Base-by-base conservation (phyloP, 257 asterid genomes). In the Solanum lignicaule region DNA sequence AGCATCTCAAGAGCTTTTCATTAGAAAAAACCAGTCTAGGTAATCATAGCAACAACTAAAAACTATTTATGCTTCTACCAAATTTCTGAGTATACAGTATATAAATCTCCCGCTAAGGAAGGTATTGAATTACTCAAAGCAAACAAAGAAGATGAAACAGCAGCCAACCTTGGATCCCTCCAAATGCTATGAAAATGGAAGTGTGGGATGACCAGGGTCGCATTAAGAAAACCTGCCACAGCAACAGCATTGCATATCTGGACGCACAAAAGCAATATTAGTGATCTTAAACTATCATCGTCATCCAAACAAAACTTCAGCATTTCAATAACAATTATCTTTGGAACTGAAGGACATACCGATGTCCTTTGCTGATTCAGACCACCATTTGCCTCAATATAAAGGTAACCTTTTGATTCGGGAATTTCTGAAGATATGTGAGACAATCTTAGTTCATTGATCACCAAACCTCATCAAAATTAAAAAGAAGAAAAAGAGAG, bases 231-330 rank as follows among this genome's bases (percentile, higher is more conserved):
- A 71, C 99, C 99, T 69, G 99, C 99, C 91, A 97, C 99, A 55
- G 99, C 98, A 76, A 97, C 99, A 33, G 99, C 99, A 91, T 97
- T 95, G 96, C 99, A 97, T 92, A 97, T 97, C 99, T 97, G 93
- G 72, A 91, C 90, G 88, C 89, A 94, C 79, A 87, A 89, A 81
- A 83, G 48, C 75, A 36, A 83, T 36, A 43, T 83, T 11, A 43
- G 68, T 83, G 74, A 48, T 82, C 66, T 31, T 52, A 82, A 82
- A 48, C 69, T 29, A 82, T 18, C n/a, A 18, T 38, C 29, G 0
- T 82, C 71, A 29, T 35, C 21, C 31, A 82, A 82, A 32, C 86
- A 48, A 9, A 82, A 82, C 69, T 29, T 48, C 71, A 29, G 86
- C 86, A 82, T 46, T 82, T 29, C 69, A 82, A 29, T 52, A 48